phyloP scores from a whole-genome alignment of 1,284 basidiomycete species.

The Butyriboletus appendiculatus region DNA sequence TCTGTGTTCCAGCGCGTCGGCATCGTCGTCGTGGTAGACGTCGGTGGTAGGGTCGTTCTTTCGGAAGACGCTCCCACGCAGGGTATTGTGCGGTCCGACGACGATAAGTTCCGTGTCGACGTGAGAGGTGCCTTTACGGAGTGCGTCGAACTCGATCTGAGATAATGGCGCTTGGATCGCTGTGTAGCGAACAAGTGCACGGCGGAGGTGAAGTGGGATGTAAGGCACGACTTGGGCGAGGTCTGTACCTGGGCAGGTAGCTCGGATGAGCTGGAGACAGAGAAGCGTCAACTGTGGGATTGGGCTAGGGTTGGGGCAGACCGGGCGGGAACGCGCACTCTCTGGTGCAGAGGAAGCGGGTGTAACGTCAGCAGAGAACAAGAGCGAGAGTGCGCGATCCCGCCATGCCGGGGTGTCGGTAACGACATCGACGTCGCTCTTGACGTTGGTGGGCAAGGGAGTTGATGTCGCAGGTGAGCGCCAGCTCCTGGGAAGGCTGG shows the following conservation, averaged over 20 bases:
- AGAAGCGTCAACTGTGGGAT: slow-evolving; percentile 49
- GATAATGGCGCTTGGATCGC: slow-evolving; percentile 57
- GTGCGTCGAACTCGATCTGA: slow-evolving; percentile 45
- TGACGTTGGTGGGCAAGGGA: not conserved
- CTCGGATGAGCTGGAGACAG: slow-evolving; percentile 42
- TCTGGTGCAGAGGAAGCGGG: slow-evolving; percentile 2
- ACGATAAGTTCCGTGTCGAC: slow-evolving; percentile 62
- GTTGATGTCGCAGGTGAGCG: slow-evolving; percentile 21
- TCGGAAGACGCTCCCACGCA: slow-evolving; percentile 47
- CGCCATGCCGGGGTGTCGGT: slow-evolving; percentile 47
- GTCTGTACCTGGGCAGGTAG: slow-evolving; percentile 23
- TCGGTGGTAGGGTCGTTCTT: not conserved
- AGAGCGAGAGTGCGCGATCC: slow-evolving; percentile 49
- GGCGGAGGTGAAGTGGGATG: slow-evolving; percentile 57
- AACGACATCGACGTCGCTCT: slow-evolving; percentile 20
- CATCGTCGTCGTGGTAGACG: not conserved
- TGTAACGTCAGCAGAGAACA: slow-evolving; percentile 36
- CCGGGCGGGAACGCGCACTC: not conserved
- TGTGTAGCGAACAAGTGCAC: slow-evolving; percentile 54
- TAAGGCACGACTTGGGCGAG: slow-evolving; percentile 47
- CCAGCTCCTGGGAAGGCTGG: slow-evolving; percentile 53
- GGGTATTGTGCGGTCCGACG: slow-evolving; percentile 50
- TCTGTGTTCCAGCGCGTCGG: not conserved
- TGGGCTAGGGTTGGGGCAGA: slow-evolving; percentile 13
- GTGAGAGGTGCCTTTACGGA: slow-evolving; percentile 51